Conservation (phyloP, 192 early-diverging fungal species). For the Dissophora globulifera region DNA sequence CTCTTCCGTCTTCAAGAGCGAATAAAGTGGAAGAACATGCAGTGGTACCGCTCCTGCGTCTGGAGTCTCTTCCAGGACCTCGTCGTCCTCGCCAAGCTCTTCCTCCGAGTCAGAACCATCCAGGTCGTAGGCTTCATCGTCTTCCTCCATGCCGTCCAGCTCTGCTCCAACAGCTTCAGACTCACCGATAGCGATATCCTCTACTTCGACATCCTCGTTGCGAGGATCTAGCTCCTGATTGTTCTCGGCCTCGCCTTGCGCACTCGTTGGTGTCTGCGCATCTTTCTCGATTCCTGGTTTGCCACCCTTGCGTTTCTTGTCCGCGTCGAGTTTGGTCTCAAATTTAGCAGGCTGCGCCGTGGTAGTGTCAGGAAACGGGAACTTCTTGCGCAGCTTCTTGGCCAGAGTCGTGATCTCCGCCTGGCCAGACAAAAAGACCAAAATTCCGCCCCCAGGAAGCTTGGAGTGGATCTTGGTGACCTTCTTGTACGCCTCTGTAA, state of each 20-base stretch:
- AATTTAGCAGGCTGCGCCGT: conserved; percentile 26
- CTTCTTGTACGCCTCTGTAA: conserved; percentile 90
- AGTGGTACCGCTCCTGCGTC: conserved; percentile 68
- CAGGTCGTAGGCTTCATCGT: conserved; percentile 58
- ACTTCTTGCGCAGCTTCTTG: conserved; percentile 78
- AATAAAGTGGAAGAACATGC: conserved; percentile 97
- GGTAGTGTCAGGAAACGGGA: conserved; percentile 58
- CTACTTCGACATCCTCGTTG: conserved; percentile 66
- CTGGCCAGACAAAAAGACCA: conserved; percentile 96
- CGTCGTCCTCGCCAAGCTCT: conserved; percentile 36
- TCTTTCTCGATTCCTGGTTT: conserved; percentile 11
- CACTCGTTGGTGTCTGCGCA: conserved; percentile 1
- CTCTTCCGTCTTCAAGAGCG: conserved; percentile 87
- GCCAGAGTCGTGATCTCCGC: conserved; percentile 88
- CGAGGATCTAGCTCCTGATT: conserved; percentile 37
- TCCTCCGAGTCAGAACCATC: conserved; percentile 53
- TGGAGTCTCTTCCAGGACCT: conserved; percentile 45
- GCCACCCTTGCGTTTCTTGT: conserved; percentile 4
- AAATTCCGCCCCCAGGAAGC: conserved; percentile 91
- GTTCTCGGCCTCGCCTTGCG: not conserved
- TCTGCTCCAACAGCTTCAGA: conserved; percentile 77
- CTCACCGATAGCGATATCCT: conserved; percentile 72
- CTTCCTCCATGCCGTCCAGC: conserved; percentile 72
- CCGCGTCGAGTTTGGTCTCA: conserved; percentile 4
- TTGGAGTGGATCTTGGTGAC: conserved; percentile 92